Evolutionary conservation across 2,329 filamentous ascomycete species (phyloP).

Genomic region (Epichloe festucae): DNA sequence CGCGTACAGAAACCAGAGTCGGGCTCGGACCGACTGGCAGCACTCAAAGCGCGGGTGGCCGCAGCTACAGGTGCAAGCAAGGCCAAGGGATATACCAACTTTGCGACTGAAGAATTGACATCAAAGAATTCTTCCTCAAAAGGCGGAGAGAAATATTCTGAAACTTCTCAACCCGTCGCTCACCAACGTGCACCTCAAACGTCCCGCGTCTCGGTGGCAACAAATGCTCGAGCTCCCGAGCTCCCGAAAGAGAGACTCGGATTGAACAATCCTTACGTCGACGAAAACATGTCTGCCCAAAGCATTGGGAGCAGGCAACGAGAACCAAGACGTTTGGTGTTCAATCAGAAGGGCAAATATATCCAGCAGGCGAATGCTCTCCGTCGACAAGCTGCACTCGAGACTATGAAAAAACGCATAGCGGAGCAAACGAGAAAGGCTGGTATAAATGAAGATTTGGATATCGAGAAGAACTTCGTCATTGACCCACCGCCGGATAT

Average conservation of each 20-base stretch:
- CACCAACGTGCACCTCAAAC: not conserved
- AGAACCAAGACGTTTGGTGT: slow-evolving; percentile 64
- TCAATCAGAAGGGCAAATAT: slow-evolving; percentile 95
- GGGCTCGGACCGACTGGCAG: slow-evolving; percentile 55
- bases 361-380: slow-evolving; percentile 87
- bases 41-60: slow-evolving; percentile 67
- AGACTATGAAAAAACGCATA: slow-evolving; percentile 94
- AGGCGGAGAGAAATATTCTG: slow-evolving; percentile 17
- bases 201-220: not conserved
- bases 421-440: slow-evolving; percentile 76
- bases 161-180: not conserved
- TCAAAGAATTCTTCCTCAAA: slow-evolving; percentile 31
- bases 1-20: slow-evolving; percentile 43
- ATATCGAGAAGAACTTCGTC: slow-evolving; percentile 80
- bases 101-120: slow-evolving; percentile 51
- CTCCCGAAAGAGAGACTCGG: not conserved
- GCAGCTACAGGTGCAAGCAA: slow-evolving; percentile 54
- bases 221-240: slow-evolving; percentile 7
- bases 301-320: slow-evolving; percentile 44
- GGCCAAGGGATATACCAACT: slow-evolving; percentile 56
- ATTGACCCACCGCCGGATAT: slow-evolving; percentile 74
- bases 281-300: slow-evolving; percentile 53
- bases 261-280: slow-evolving; percentile 69
- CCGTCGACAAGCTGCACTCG: slow-evolving; percentile 73
- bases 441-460: slow-evolving; percentile 84